phyloP scores from a whole-genome alignment of 163 green algal species.

The Chloromonas sp. region DNA sequence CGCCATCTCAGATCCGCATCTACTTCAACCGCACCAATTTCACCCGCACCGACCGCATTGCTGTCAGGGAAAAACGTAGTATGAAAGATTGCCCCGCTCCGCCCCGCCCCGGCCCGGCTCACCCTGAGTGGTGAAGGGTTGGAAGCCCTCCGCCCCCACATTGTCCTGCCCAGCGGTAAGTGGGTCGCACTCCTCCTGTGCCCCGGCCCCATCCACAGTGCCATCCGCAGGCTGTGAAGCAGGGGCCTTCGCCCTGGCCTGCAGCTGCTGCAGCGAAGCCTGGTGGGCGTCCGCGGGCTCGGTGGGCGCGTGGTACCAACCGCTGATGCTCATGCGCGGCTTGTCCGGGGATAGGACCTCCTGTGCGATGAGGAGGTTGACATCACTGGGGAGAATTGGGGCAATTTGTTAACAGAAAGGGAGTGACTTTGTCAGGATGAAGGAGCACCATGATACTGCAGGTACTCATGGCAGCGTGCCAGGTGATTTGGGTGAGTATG shows the following conservation, averaged over 20 bases:
- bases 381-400: background rate
- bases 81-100: no score
- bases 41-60: no score
- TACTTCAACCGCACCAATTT: no score
- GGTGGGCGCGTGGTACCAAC: constrained; percentile 75
- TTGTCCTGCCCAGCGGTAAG: background rate
- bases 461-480: no score
- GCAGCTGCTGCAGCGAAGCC: constrained; percentile 71
- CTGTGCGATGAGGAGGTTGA: constrained; percentile 9
- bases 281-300: constrained; percentile 41
- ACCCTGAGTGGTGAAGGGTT: background rate
- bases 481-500: no score
- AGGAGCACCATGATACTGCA: no score
- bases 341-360: constrained; percentile 64
- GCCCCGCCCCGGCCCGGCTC: no score
- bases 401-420: background rate
- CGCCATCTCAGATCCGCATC: no score
- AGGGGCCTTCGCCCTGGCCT: constrained; percentile 13
- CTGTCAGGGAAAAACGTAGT: no score
- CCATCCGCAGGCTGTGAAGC: background rate
- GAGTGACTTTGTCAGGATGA: no score
- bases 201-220: background rate
- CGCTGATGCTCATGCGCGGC: constrained; percentile 74
- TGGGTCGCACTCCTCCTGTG: background rate
- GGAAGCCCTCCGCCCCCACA: background rate